Conservation (phyloP, 2,329 filamentous ascomycete species). For the Lachnellula hyalina region DNA sequence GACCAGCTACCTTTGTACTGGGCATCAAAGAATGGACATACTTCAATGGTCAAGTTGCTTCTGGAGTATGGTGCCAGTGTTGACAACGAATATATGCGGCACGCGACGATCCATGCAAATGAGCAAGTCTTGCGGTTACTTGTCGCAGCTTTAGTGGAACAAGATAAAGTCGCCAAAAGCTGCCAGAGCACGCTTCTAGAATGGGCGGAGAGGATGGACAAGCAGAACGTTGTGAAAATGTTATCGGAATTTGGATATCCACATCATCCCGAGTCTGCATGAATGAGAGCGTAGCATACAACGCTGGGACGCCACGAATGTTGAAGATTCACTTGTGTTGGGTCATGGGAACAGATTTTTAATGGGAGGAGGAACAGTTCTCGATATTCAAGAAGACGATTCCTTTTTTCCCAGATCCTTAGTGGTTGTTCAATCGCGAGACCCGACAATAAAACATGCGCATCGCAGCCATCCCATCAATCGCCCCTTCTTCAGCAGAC, state of each 20-base stretch:
- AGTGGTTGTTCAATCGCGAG: too few relatives aligned
- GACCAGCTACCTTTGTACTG: not conserved
- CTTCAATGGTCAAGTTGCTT: not conserved
- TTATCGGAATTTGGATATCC: not conserved
- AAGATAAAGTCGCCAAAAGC: not conserved
- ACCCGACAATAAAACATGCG: too few relatives aligned
- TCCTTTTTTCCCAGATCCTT: too few relatives aligned
- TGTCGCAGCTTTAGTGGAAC: not conserved
- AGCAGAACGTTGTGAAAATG: not conserved
- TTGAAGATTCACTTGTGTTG: too few relatives aligned
- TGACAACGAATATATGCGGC: not conserved
- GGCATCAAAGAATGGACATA: not conserved
- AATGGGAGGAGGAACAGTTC: too few relatives aligned
- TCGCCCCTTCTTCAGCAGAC: too few relatives aligned
- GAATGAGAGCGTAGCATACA: too few relatives aligned
- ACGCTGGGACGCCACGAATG: too few relatives aligned
- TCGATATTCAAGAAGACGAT: too few relatives aligned
- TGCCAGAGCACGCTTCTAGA: not conserved
- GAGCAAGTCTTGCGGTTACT: not conserved
- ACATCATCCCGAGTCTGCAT: too few relatives aligned
- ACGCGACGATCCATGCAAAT: not conserved
- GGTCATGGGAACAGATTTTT: too few relatives aligned
- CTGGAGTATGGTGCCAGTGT: not conserved
- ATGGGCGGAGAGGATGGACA: not conserved
- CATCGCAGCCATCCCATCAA: too few relatives aligned